phyloP scores from a whole-genome alignment of 2,329 filamentous ascomycete genomes.

The Neoascochyta sp. region DNA sequence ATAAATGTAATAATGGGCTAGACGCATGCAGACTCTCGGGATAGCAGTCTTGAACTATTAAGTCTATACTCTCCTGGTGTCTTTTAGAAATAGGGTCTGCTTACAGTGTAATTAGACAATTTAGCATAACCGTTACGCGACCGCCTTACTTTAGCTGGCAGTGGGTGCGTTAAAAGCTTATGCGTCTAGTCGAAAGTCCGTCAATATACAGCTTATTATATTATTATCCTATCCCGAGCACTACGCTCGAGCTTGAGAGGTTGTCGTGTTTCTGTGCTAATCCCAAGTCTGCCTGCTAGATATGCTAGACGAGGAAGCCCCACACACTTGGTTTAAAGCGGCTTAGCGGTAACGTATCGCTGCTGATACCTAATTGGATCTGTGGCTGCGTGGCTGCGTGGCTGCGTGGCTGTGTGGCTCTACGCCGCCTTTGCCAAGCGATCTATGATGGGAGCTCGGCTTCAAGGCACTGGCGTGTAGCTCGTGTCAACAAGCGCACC shows the following conservation, averaged over 20 bases:
- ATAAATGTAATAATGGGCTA: constrained; percentile 1
- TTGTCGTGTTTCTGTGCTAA: not conserved
- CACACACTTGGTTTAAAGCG: not conserved
- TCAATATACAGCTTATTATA: not conserved
- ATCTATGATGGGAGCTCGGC: constrained; percentile 1
- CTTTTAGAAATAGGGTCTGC: constrained; percentile 1
- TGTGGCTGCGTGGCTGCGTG: too few species aligned
- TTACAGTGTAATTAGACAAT: constrained; percentile 2
- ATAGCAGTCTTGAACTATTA: not conserved
- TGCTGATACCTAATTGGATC: not conserved
- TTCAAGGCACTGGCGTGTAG: too few species aligned
- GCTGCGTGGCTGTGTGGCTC: too few species aligned
- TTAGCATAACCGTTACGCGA: constrained; percentile 1
- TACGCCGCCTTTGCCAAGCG: not conserved
- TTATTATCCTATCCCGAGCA: not conserved
- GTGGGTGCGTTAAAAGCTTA: constrained; percentile 1
- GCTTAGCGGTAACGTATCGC: not conserved
- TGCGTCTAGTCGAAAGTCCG: constrained; percentile 1
- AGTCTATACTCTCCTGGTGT: constrained; percentile 1
- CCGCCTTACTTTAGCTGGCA: constrained; percentile 1
- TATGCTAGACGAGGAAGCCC: not conserved
- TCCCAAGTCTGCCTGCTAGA: not conserved
- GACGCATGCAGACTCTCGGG: constrained; percentile 1
- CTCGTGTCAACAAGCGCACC: too few species aligned
- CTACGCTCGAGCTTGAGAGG: not conserved